Evolutionary conservation across 2,329 filamentous ascomycete genomes (phyloP), one percentile per base, ranked within the genome.

Genomic region (Colletotrichum zoysiae): DNA sequence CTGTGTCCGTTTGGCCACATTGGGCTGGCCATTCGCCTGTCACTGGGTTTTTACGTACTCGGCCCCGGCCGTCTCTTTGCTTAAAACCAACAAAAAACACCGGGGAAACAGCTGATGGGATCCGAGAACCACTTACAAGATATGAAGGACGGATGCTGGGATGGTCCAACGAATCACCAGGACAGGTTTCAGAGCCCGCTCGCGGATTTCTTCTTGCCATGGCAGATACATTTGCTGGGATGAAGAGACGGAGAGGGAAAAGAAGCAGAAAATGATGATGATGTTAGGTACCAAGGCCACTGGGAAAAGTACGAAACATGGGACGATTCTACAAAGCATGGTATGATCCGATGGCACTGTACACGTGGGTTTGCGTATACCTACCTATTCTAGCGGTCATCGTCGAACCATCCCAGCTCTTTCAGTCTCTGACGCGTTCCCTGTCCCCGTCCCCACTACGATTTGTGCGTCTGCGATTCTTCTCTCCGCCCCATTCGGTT

Each of bases 381-480:
- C n/a, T n/a, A n/a, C n/a, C n/a, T n/a, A 16, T 18, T 18, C 3
- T 53, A 50, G 30, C 44, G 16, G 38, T 26, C 16, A 60, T 53
- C 16, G 26, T n/a, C 62, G 40, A 70, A 57, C 20, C n/a, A 63
- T 38, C 40, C 62, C 7, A 56, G 35, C 18, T n/a, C 46, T 40
- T 33, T 5, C 33, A 63, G 46, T 59, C 51, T 55, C 58, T 71
- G 65, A 68, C 69, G 44, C 64, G 63, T 58, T 46, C 64, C 44
- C n/a, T 16, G 51, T 30, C 56, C 35, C 48, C 44, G 65, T 26
- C 59, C 16, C 44, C 46, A 30, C 60, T 42, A 16, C 46, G 51
- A 11, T 53, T 40, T 62, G 23, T 35, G 60, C 16, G 16, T 20
- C 30, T 26, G 46, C 23, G 5, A 38, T 40, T 53, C 30, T 30